Conservation (phyloP, 768 basidiomycete genomes). For the Rhodosporidiobolus odoratus region DNA sequence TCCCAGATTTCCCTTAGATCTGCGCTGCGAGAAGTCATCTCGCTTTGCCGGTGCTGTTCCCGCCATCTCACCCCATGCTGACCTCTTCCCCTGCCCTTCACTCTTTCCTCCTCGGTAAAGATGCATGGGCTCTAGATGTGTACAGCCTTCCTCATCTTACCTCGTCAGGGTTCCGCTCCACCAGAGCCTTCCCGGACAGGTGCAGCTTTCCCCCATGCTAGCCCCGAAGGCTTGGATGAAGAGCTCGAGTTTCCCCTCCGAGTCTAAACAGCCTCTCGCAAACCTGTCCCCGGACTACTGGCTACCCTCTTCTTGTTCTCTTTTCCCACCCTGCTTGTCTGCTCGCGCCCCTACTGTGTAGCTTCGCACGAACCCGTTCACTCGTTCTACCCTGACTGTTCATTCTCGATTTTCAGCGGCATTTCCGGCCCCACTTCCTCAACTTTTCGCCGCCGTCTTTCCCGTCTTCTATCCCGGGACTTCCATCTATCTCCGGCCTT, state of each 20-base stretch:
- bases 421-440: not conserved
- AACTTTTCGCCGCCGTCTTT: not conserved
- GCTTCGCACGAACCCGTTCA: not conserved
- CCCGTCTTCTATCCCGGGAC: not conserved
- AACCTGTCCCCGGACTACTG: not conserved
- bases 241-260: not conserved
- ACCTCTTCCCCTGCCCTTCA: too few relatives aligned
- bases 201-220: not conserved
- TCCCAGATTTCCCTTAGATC: not conserved
- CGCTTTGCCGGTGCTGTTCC: not conserved
- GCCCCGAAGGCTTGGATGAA: not conserved
- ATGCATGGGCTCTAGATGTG: not conserved
- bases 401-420: not conserved
- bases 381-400: not conserved
- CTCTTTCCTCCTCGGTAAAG: not conserved
- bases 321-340: not conserved
- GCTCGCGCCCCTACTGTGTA: not conserved
- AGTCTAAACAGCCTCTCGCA: not conserved
- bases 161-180: not conserved
- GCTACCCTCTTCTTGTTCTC: not conserved
- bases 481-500: not conserved
- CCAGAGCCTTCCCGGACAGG: too few relatives aligned
- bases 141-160: not conserved
- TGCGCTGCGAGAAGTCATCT: not conserved
- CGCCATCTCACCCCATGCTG: not conserved